Conservation (phyloP, 2,329 filamentous ascomycete genomes). For the Knufia fluminis region DNA sequence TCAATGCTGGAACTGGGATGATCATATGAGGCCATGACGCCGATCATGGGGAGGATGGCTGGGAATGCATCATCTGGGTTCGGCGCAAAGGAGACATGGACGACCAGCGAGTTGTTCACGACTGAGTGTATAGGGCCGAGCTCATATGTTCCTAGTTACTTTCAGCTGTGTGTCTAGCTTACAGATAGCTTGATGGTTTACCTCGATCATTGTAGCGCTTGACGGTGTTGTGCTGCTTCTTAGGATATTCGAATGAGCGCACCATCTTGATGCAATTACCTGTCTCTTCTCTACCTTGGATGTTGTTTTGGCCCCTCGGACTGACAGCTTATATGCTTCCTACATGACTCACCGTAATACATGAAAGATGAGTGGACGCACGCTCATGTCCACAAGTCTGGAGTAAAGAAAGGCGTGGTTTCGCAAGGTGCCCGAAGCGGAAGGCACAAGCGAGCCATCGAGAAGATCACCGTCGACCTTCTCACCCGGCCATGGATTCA, state of each 20-base stretch:
- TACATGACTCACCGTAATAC: constrained; percentile 3
- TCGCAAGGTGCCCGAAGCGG: too few species aligned
- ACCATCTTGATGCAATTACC: constrained; percentile 29
- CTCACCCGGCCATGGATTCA: neutral
- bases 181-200: constrained; percentile 26
- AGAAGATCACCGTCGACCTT: neutral
- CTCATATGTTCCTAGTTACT: constrained; percentile 55
- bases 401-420: neutral
- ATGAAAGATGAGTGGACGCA: neutral
- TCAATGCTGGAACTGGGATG: constrained; percentile 50
- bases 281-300: neutral
- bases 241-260: constrained; percentile 48
- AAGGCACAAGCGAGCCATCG: neutral
- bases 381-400: neutral
- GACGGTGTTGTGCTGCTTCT: constrained; percentile 54
- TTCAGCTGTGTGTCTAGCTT: neutral
- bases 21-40: constrained; percentile 65
- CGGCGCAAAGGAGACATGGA: constrained; percentile 70
- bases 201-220: constrained; percentile 59
- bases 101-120: constrained; percentile 62
- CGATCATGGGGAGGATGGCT: constrained; percentile 74
- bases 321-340: neutral
- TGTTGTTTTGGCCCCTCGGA: neutral
- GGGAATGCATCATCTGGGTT: constrained; percentile 59
- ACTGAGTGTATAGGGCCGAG: constrained; percentile 64